Evolutionary conservation across 768 basidiomycete species (phyloP).

Genomic region (Tulasnella calospora): DNA sequence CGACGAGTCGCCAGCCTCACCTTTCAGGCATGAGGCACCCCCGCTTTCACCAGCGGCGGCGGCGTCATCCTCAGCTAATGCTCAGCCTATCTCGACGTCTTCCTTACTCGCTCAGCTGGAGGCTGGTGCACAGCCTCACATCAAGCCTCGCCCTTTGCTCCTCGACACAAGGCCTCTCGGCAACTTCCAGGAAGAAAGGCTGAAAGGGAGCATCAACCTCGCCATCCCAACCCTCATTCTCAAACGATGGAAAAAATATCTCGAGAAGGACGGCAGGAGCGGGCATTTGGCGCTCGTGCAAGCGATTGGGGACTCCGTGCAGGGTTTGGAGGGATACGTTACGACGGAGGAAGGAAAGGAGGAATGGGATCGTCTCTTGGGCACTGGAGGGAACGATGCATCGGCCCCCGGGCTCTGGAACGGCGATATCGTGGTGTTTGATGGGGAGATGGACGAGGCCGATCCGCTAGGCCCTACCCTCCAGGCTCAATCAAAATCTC

Average conservation of each 20-base stretch:
- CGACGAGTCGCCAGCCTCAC: not conserved
- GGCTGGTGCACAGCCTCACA: constrained; percentile 38
- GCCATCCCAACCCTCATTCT: constrained; percentile 87
- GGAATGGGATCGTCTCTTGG: constrained; percentile 62
- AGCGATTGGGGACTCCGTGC: constrained; percentile 47
- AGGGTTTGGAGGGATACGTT: constrained; percentile 68
- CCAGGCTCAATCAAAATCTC: constrained; percentile 12
- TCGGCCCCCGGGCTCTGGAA: constrained; percentile 48
- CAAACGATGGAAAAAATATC: constrained; percentile 69
- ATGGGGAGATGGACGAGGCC: constrained; percentile 68
- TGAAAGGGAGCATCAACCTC: constrained; percentile 71
- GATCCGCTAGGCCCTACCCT: constrained; percentile 36
- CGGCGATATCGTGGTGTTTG: constrained; percentile 69
- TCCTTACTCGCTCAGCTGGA: constrained; percentile 10
- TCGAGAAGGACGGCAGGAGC: constrained; percentile 28
- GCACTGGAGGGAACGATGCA: not conserved
- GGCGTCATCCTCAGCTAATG: not conserved
- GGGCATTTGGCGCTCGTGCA: constrained; percentile 49
- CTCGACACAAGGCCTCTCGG: constrained; percentile 76
- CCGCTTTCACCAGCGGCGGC: not conserved
- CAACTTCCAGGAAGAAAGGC: constrained; percentile 58
- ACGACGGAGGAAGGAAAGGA: constrained; percentile 70
- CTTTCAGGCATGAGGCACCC: not conserved
- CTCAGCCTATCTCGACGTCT: not conserved
- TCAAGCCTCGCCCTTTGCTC: constrained; percentile 57